Base-by-base conservation (phyloP, 306 rosid genomes). In the Quillaja saponaria region DNA sequence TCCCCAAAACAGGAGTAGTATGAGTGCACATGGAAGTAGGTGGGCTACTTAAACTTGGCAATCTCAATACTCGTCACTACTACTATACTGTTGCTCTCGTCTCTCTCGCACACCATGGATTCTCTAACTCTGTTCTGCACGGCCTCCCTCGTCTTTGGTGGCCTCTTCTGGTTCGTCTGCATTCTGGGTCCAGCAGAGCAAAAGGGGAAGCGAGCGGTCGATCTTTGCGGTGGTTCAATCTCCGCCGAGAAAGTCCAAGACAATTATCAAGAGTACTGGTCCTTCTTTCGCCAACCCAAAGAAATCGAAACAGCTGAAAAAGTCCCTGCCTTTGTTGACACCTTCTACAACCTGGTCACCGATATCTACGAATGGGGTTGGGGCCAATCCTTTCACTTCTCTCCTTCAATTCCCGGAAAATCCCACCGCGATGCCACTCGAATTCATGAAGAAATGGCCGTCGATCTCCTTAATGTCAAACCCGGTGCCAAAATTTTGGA, bases 331-430 rank as follows among this genome's bases (percentile, higher is more conserved):
- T 83, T 77, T 8, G 88, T 83, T 6, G 85, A 83, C 62, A 83
- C 88, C 8, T 83, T 83, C n/a, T 83, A 83, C 74, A 83, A 83
- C 38, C 51, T 83, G 11, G 88, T 83, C 8, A 83, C 88, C 0
- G 88, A 83, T 13, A 83, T 83, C 12, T 83, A 83, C 65, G 88
- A 83, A 63, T 83, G 88, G 88, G 88, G 88, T 0, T 83, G 88
- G 88, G 88, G 88, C 1, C 88, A 83, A 65, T 83, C 88, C 65
- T 83, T 83, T 72, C 88, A 83, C 46, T 83, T 83, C 71, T 71
- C 81, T 15, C 88, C 83, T 2, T 54, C 83, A 6, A 21, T 83
- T 19, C 57, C 69, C 4, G 85, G 88, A 0, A 80, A 83, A 38
- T 80, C 88, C 11, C 58, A 83, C 79, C 69, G 59, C 1, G 88